Conservation (phyloP, 768 basidiomycete species). For the Pisolithus sp. region DNA sequence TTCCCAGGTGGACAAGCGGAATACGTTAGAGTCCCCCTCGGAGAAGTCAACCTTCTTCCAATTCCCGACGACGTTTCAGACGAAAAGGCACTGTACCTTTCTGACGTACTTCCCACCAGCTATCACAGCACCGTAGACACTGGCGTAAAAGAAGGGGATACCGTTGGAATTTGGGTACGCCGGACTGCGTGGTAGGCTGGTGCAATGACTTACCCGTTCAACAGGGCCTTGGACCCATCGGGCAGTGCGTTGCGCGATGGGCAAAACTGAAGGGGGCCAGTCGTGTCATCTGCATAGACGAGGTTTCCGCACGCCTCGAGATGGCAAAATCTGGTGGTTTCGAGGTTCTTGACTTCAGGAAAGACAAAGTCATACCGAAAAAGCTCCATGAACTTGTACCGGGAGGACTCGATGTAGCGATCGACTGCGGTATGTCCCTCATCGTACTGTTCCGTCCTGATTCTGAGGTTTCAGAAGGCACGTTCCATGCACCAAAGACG, state of each 20-base stretch:
- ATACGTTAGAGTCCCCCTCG: slow-evolving; percentile 66
- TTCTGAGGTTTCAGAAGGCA: slow-evolving; percentile 24
- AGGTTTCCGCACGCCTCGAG: slow-evolving; percentile 45
- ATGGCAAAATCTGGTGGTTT: slow-evolving; percentile 42
- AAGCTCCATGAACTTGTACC: slow-evolving; percentile 55
- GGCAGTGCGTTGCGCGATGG: slow-evolving; percentile 54
- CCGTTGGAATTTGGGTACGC: slow-evolving; percentile 65
- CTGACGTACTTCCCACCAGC: slow-evolving; percentile 61
- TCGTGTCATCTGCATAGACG: slow-evolving; percentile 68
- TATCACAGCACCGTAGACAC: slow-evolving; percentile 74
- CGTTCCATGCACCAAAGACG: slow-evolving; percentile 68
- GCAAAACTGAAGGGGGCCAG: slow-evolving; percentile 61
- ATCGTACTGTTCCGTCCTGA: not conserved
- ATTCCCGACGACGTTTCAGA: slow-evolving; percentile 61
- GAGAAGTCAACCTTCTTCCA: slow-evolving; percentile 63
- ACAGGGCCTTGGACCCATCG: slow-evolving; percentile 63
- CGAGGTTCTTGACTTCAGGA: slow-evolving; percentile 54
- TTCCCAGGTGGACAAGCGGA: slow-evolving; percentile 74
- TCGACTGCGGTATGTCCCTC: slow-evolving; percentile 39
- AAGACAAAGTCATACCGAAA: slow-evolving; percentile 40
- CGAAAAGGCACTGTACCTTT: slow-evolving; percentile 53
- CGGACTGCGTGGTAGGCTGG: not conserved
- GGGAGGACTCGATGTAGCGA: slow-evolving; percentile 56
- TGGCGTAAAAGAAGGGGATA: slow-evolving; percentile 64
- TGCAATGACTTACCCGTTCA: not conserved